Conservation (phyloP, 331 rosid species). For the Acacia pycnantha region DNA sequence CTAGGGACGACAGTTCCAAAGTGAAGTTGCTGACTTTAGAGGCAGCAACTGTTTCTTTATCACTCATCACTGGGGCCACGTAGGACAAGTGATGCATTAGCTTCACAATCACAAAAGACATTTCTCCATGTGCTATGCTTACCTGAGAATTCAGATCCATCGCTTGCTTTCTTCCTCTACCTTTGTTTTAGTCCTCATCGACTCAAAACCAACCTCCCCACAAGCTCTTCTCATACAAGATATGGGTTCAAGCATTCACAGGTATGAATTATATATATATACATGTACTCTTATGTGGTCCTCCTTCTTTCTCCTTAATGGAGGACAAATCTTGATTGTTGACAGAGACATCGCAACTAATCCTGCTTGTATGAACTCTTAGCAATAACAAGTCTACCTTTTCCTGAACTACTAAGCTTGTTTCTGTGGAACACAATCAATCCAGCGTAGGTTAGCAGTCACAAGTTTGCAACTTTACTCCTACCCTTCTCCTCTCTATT, state of each 20-base stretch:
- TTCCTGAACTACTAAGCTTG: background rate
- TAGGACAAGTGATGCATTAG: background rate
- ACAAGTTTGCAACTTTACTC: conserved; percentile 66
- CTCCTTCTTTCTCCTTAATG: background rate
- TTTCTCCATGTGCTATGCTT: background rate
- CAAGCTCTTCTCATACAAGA: background rate
- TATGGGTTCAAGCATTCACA: conserved; percentile 18
- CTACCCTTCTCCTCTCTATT: conserved; percentile 49
- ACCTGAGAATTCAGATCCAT: background rate
- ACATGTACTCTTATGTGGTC: background rate
- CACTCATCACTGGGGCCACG: background rate
- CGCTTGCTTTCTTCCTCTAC: conserved; percentile 1
- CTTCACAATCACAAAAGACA: conserved; percentile 1
- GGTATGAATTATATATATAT: background rate
- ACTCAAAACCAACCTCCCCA: conserved; percentile 26
- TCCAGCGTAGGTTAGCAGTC: conserved; percentile 42
- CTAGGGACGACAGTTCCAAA: background rate
- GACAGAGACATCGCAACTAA: conserved; percentile 13
- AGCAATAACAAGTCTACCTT: background rate
- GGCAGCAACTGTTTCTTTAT: background rate
- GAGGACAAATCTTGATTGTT: background rate
- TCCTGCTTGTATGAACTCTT: background rate
- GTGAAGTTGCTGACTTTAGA: background rate
- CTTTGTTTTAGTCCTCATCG: background rate
- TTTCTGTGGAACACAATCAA: conserved; percentile 41